Conservation (phyloP, 345 rosid species). For the Cardiospermum halicacabum region DNA sequence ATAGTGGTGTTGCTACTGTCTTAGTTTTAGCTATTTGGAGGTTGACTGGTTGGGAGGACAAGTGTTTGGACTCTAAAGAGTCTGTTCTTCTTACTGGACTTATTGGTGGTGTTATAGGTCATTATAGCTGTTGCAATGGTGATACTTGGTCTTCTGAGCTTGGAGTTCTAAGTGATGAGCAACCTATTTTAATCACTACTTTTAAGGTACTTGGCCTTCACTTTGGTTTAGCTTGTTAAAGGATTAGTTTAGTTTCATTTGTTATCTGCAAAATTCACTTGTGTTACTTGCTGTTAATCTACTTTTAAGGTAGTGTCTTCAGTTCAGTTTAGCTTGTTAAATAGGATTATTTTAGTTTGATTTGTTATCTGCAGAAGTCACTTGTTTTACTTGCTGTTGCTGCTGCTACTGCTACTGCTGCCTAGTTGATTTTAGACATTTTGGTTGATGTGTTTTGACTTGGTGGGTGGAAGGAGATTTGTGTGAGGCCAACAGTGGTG, state of each 20-base stretch:
- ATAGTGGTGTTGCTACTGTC: conserved; percentile 65
- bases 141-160: conserved; percentile 99
- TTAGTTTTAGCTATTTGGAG: conserved; percentile 47
- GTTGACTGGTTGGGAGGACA: conserved; percentile 61
- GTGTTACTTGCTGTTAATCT: neutral
- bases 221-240: neutral
- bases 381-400: neutral
- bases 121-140: conserved; percentile 83
- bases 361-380: neutral
- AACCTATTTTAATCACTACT: conserved; percentile 87
- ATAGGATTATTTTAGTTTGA: no score
- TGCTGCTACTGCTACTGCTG: neutral
- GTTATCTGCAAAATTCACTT: neutral
- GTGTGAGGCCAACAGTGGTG: neutral
- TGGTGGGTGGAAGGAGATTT: neutral
- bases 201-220: conserved; percentile 51
- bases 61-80: conserved; percentile 65
- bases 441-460: neutral
- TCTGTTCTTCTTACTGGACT: conserved; percentile 50
- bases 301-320: conserved; percentile 50
- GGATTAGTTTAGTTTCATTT: no score
- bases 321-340: neutral
- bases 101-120: conserved; percentile 88
- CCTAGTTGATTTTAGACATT: neutral
- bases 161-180: conserved; percentile 84